Evolutionary conservation across 306 rosid genomes (phyloP).

Genomic region (Cicer bijugum): DNA sequence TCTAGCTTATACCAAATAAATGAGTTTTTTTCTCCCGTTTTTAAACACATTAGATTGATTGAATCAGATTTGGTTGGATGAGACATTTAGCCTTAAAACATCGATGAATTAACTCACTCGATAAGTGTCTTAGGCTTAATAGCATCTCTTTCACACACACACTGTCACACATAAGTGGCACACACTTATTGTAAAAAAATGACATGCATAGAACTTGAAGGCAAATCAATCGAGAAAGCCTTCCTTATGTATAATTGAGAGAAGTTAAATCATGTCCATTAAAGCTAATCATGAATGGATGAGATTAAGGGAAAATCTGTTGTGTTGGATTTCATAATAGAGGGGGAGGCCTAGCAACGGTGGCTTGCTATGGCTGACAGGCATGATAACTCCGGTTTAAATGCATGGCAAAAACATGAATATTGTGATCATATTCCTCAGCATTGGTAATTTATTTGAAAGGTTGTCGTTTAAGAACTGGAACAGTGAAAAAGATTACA

Average conservation of each 20-base stretch:
- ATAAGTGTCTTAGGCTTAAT: not conserved
- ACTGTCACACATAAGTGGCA: too few species aligned
- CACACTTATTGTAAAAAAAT: too few species aligned
- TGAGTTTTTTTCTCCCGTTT: slow-evolving; percentile 1
- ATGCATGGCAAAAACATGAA: not conserved
- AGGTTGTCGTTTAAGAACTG: not conserved
- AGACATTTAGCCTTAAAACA: not conserved
- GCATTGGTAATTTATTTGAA: not conserved
- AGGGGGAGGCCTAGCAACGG: not conserved
- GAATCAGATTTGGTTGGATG: not conserved
- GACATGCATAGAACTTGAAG: too few species aligned
- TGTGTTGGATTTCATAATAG: not conserved
- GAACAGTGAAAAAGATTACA: not conserved
- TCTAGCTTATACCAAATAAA: slow-evolving; percentile 11
- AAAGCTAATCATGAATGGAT: not conserved
- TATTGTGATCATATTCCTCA: not conserved
- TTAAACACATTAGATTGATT: slow-evolving; percentile 2
- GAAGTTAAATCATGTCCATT: not conserved
- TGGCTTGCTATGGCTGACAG: not conserved
- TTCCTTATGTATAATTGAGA: not conserved
- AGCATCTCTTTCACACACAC: not conserved
- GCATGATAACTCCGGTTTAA: not conserved
- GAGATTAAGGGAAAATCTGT: not conserved
- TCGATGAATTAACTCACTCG: not conserved
- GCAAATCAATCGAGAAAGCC: not conserved